A percentile compares a stretch with the other conserved stretches of the same genome.
phyloP scores from a whole-genome alignment of 163 green algal genomes.

The Chlorella variabilis region DNA sequence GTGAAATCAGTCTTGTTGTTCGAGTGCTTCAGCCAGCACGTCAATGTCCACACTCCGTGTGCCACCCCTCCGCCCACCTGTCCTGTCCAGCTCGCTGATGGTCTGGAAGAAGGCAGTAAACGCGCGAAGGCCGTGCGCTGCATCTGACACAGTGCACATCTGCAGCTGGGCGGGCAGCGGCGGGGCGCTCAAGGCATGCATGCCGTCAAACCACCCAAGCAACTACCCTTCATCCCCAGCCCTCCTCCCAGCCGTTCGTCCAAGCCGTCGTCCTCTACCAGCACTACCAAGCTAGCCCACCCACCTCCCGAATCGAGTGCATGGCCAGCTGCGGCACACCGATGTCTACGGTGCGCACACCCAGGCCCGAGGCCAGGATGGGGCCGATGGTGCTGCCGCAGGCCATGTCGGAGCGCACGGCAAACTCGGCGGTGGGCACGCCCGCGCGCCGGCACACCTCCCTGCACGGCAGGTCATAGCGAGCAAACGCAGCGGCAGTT shows the following conservation, averaged over 20 bases:
- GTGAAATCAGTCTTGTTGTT: not conserved
- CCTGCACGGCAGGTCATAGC: constrained; percentile 29
- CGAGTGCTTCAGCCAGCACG: too few species aligned
- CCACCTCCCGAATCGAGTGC: constrained; percentile 96
- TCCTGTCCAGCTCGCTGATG: constrained; percentile 36
- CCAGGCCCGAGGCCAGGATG: constrained; percentile 60
- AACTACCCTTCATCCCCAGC: too few species aligned
- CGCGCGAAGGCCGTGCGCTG: constrained; percentile 1
- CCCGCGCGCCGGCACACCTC: constrained; percentile 67
- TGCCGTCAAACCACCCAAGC: too few species aligned
- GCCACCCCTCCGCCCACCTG: constrained; percentile 4
- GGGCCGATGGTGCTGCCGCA: constrained; percentile 94
- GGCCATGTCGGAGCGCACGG: constrained; percentile 95
- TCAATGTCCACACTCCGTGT: too few species aligned
- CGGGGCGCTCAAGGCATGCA: too few species aligned
- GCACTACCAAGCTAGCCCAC: too few species aligned
- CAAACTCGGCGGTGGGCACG: constrained; percentile 87
- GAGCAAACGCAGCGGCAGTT: not conserved
- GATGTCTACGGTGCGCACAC: constrained; percentile 93
- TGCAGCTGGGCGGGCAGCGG: not conserved
- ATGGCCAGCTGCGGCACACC: constrained; percentile 94
- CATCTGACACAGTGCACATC: constrained; percentile 40
- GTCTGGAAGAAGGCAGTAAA: constrained; percentile 37
- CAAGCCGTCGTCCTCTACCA: too few species aligned
- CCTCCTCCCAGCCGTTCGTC: too few species aligned